Percentiles rank a stretch among this genome's conserved stretches.
Conservation (phyloP, 1,284 basidiomycete species). For the Pseudozyma sp. region DNA sequence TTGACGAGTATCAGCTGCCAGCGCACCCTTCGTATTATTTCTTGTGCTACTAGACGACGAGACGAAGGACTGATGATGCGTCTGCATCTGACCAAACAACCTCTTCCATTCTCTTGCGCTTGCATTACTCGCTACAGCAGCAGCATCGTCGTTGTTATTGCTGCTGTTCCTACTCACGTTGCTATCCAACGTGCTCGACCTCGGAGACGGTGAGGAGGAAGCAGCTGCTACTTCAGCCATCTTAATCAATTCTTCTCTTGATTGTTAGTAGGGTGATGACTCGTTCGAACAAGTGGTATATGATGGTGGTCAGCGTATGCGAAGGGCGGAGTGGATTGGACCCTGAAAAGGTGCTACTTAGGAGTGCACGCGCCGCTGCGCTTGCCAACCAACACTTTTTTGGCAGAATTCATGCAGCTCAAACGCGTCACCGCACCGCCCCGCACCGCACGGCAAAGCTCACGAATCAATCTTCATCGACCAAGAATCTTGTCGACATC, state of each 20-base stretch:
- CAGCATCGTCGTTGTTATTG: conserved; percentile 15
- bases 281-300: no score
- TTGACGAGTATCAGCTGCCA: neutral
- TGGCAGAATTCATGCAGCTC: conserved; percentile 13
- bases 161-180: conserved; percentile 22
- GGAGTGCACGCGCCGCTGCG: neutral
- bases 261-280: no score
- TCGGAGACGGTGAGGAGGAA: conserved; percentile 8
- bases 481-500: neutral
- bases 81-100: conserved; percentile 28
- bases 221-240: conserved; percentile 3
- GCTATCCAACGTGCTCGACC: conserved; percentile 19
- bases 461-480: neutral
- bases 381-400: conserved; percentile 11
- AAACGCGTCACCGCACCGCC: conserved; percentile 14
- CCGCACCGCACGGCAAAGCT: neutral
- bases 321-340: conserved; percentile 10
- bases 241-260: neutral
- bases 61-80: neutral
- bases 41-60: neutral
- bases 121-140: neutral
- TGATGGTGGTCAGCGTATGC: neutral
- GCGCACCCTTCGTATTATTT: neutral
- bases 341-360: conserved; percentile 14
- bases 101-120: conserved; percentile 33